Evolutionary conservation across 305 asterid genomes (phyloP), one percentile per base, ranked within the genome.

Genomic region (Plantago rigida): DNA sequence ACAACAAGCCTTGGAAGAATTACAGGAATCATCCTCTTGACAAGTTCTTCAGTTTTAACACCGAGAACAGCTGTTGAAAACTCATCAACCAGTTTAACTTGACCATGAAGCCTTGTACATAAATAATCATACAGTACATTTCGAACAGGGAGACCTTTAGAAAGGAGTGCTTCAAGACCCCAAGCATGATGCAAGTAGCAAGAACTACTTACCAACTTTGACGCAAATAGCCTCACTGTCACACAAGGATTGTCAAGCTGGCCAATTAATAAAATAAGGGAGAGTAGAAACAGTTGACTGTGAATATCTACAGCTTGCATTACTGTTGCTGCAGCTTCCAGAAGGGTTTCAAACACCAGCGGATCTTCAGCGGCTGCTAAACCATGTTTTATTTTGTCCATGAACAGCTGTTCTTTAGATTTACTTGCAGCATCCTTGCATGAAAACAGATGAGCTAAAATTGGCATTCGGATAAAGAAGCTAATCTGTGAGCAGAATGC

Each of bases 1-100:
- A 81, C 87, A 62, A 92, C 87, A 49, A 88, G 86, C 77, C 93
- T 88, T 48, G 99, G 99, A 76, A 92, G 93, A 81, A 86, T 82
- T 70, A 86, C 81, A 59, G 97, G 99, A 63, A 86, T 77, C 95
- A 92, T 84, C 74, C 81, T 82, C 78, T 73, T 77, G 52, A 88
- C 86, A 75, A 92, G 94, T 83, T 83, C 94, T 77, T 73, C 81
- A 71, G 82, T 78, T 79, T 83, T 82, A 77, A 87, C 67, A 34
- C 89, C 84, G 74, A 86, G 96, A 72, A 89, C 85, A 45, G 85
- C 79, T 15, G 75, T 75, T 70, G 99, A 86, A 78, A 92, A 86
- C 75, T 88, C 96, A 72, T 86, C 84, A 45, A 88, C 86, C 75
- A 88, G 62, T 82, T 83, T 74, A 51, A 89, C 84, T 69, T 82